phyloP scores from a whole-genome alignment of 116 monocot species.

The Iris pallida region DNA sequence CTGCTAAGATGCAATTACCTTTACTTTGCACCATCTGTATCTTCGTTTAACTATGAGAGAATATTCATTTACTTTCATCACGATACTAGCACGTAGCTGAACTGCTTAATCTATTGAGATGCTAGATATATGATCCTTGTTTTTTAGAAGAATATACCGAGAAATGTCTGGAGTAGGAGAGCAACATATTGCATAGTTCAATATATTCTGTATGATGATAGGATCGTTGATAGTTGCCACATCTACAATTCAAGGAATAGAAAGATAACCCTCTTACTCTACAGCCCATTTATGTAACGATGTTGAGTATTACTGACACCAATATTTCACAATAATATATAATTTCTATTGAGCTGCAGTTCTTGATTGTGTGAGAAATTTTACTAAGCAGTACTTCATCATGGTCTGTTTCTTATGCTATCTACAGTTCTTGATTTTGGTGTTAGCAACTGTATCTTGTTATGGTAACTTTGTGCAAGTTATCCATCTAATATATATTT shows the following conservation, averaged over 20 bases:
- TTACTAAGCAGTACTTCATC: too few relatives aligned
- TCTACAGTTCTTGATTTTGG: too few relatives aligned
- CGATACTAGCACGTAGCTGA: not conserved
- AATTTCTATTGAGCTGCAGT: not conserved
- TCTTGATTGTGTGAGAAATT: too few relatives aligned
- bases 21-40: not conserved
- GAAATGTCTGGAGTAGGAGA: not conserved
- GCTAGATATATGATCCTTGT: not conserved
- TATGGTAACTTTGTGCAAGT: too few relatives aligned
- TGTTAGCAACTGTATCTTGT: too few relatives aligned
- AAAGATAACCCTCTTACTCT: too few relatives aligned
- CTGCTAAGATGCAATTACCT: not conserved
- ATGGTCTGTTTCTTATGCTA: too few relatives aligned
- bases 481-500: too few relatives aligned
- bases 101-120: not conserved
- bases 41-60: not conserved
- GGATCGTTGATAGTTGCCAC: too few relatives aligned
- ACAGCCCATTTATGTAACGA: not conserved
- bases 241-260: too few relatives aligned
- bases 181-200: too few relatives aligned
- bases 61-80: not conserved
- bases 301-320: not conserved
- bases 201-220: too few relatives aligned
- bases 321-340: not conserved
- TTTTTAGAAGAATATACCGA: not conserved